Percentiles rank a stretch among this genome's conserved stretches.
phyloP scores from a whole-genome alignment of 768 basidiomycete species.

The Krasilnikovozyma curviuscula region DNA sequence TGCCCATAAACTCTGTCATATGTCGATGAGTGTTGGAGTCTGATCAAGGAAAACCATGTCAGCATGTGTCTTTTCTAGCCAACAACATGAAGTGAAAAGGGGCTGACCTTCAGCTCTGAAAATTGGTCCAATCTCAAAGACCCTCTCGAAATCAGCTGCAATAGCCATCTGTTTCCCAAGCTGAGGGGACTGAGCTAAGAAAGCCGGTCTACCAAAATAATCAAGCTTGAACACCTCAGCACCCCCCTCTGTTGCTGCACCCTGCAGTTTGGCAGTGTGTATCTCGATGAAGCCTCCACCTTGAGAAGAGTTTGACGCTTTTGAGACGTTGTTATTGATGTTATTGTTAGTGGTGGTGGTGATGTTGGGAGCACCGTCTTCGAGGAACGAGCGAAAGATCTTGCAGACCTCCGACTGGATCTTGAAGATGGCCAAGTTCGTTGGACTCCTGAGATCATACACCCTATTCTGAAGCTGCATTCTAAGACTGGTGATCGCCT shows the following conservation, averaged over 20 bases:
- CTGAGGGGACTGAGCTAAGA: neutral
- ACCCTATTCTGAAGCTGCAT: neutral
- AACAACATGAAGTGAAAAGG: neutral
- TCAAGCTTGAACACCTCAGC: neutral
- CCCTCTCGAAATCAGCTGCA: neutral
- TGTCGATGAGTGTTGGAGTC: conserved; percentile 1
- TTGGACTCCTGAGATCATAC: neutral
- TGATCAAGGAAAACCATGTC: neutral
- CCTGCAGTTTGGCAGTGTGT: neutral
- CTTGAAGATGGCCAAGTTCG: neutral
- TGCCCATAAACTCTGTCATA: neutral
- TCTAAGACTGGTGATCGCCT: neutral
- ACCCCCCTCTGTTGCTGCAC: neutral
- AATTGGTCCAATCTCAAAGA: conserved; percentile 3
- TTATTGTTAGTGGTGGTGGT: neutral
- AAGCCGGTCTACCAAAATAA: neutral
- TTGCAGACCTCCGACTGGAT: neutral
- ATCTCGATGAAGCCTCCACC: neutral
- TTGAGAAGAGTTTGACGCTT: neutral
- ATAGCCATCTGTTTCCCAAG: neutral
- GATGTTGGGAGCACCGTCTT: neutral
- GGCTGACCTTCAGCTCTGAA: neutral
- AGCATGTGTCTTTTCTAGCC: neutral
- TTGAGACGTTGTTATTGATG: neutral
- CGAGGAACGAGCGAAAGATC: neutral